Evolutionary conservation across 257 asterid genomes (phyloP).

Genomic region (Salvia miltiorrhiza): DNA sequence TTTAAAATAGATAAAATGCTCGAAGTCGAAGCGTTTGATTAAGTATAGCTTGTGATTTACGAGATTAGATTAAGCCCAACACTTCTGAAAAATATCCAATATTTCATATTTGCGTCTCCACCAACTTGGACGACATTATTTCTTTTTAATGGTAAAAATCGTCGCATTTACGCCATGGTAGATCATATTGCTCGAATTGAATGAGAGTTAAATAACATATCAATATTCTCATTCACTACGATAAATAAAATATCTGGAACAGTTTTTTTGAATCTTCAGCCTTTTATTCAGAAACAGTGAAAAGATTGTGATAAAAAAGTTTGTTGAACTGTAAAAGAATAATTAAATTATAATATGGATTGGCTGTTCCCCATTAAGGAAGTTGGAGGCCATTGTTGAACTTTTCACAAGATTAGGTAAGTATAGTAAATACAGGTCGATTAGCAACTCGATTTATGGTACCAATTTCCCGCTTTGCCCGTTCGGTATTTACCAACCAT

Average conservation of each 20-base stretch:
- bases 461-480: too few species aligned
- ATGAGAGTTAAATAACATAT: not conserved
- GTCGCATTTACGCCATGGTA: not conserved
- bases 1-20: too few species aligned
- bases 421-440: not conserved
- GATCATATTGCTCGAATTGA: not conserved
- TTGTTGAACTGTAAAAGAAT: not conserved
- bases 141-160: not conserved
- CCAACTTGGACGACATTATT: too few species aligned
- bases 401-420: not conserved
- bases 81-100: too few species aligned
- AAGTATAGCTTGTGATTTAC: too few species aligned
- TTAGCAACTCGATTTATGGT: not conserved
- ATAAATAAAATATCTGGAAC: not conserved
- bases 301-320: not conserved
- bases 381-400: slow-evolving; percentile 1
- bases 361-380: slow-evolving; percentile 20
- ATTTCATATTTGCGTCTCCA: too few species aligned
- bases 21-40: too few species aligned
- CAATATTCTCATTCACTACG: not conserved
- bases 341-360: slow-evolving; percentile 2
- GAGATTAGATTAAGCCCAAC: too few species aligned
- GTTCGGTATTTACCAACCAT: too few species aligned
- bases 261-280: not conserved
- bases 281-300: not conserved